Evolutionary conservation across 106 monocot genomes (phyloP).

Genomic region (Allium fistulosum): DNA sequence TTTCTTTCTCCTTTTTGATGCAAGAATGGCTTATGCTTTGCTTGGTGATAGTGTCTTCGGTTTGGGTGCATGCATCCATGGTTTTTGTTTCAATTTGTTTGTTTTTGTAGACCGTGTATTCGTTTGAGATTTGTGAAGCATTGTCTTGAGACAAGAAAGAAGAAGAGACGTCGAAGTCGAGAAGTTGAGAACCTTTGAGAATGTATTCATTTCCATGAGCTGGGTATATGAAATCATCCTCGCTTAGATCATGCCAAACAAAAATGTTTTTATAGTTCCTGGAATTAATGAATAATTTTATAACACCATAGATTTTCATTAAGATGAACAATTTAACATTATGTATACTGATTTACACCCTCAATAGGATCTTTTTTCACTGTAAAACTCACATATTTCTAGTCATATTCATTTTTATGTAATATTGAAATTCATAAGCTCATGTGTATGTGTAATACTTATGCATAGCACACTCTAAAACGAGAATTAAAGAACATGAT

Average conservation of each 20-base stretch:
- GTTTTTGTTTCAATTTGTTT: slow-evolving; percentile 11
- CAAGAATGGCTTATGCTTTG: slow-evolving; percentile 15
- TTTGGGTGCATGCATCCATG: slow-evolving; percentile 29
- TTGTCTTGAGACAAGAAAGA: slow-evolving; percentile 33
- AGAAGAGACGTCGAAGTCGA: slow-evolving; percentile 1
- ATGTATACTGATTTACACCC: too few species aligned
- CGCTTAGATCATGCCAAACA: slow-evolving; percentile 82
- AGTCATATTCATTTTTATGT: too few species aligned
- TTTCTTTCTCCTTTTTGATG: slow-evolving; percentile 43
- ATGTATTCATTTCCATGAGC: slow-evolving; percentile 67
- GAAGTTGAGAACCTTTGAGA: slow-evolving; percentile 73
- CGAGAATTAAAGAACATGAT: too few species aligned
- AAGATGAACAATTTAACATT: too few species aligned
- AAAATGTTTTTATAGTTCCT: slow-evolving; percentile 86
- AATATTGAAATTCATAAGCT: too few species aligned
- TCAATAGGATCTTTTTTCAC: too few species aligned
- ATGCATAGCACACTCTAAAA: too few species aligned
- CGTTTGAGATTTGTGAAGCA: slow-evolving; percentile 1
- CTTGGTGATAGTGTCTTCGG: slow-evolving; percentile 65
- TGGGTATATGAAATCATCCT: slow-evolving; percentile 72
- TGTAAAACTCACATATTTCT: too few species aligned
- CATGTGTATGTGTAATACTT: too few species aligned
- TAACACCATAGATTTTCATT: too few species aligned
- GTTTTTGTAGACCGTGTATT: slow-evolving; percentile 7
- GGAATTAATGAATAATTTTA: not conserved